Conservation (phyloP, 2,329 filamentous ascomycete genomes). For the Penicillium frequentans region DNA sequence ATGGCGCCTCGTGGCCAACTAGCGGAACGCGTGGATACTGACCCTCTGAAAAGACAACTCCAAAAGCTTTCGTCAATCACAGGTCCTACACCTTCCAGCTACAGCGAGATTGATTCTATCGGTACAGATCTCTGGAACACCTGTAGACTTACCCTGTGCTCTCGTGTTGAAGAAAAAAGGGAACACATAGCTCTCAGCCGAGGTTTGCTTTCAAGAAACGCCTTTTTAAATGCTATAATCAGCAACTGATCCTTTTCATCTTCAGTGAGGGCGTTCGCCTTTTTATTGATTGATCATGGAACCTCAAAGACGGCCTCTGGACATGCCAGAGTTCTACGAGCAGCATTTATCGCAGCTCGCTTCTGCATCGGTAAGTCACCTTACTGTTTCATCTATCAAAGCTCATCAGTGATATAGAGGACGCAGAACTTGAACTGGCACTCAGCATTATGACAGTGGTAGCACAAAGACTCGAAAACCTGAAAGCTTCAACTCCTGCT, state of each 20-base stretch:
- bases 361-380: conserved; percentile 59
- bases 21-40: background rate
- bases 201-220: background rate
- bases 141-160: conserved; percentile 26
- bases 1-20: background rate
- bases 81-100: background rate
- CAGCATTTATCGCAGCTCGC: conserved; percentile 66
- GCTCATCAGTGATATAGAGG: conserved; percentile 41
- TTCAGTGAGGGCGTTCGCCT: conserved; percentile 44
- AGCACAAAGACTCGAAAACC: conserved; percentile 54
- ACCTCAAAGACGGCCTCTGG: conserved; percentile 15
- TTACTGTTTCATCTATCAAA: background rate
- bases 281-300: conserved; percentile 65
- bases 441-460: conserved; percentile 64
- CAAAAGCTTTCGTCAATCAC: background rate
- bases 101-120: background rate
- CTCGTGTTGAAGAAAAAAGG: conserved; percentile 1
- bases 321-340: conserved; percentile 57
- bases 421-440: conserved; percentile 57
- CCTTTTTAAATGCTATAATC: background rate
- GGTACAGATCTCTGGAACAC: conserved; percentile 37
- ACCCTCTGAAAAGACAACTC: background rate
- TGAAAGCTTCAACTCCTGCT: conserved; percentile 15
- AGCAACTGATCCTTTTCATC: background rate
- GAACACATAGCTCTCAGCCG: background rate